Percentiles rank a stretch among this genome's conserved stretches.
These are phyloP conservation scores for Teratosphaeria pseudoeucalypti DNA, from an alignment of 2,329 filamentous ascomycete species.

Conservation along the genomic window DNA sequence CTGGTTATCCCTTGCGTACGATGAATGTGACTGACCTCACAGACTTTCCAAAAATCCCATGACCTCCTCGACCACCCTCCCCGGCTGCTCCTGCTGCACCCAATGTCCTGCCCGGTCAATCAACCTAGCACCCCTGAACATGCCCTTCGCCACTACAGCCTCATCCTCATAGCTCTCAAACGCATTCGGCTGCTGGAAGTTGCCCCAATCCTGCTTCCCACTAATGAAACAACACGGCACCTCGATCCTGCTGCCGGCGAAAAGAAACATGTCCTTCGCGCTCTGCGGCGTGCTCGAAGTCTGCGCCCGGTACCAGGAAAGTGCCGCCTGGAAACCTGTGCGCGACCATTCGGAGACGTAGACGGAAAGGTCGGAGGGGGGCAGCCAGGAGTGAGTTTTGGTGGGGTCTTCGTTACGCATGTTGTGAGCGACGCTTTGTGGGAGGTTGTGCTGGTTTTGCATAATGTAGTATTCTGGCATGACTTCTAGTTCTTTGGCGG, in stretches of 20 bases:
- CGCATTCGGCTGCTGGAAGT: conserved; percentile 55
- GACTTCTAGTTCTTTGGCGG: conserved; percentile 44
- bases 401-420: conserved; percentile 46
- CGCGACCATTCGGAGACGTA: conserved; percentile 52
- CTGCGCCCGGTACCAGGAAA: conserved; percentile 58
- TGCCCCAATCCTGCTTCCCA: conserved; percentile 56
- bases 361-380: conserved; percentile 46
- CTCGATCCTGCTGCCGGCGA: conserved; percentile 50
- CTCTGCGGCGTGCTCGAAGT: conserved; percentile 37
- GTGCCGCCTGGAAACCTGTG: conserved; percentile 53
- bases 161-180: conserved; percentile 45
- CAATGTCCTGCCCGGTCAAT: conserved; percentile 57
- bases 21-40: not conserved
- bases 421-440: conserved; percentile 43
- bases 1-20: not conserved
- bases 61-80: conserved; percentile 41
- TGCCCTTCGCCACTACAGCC: conserved; percentile 27
- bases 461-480: conserved; percentile 63
- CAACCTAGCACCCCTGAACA: conserved; percentile 44
- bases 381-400: conserved; percentile 45
- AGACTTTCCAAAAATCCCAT: conserved; percentile 29
- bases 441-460: conserved; percentile 48
- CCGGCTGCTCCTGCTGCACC: conserved; percentile 57
- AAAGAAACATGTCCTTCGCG: conserved; percentile 45
- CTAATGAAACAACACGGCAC: conserved; percentile 53